phyloP scores from a whole-genome alignment of 345 rosid species.

The Draba incana region DNA sequence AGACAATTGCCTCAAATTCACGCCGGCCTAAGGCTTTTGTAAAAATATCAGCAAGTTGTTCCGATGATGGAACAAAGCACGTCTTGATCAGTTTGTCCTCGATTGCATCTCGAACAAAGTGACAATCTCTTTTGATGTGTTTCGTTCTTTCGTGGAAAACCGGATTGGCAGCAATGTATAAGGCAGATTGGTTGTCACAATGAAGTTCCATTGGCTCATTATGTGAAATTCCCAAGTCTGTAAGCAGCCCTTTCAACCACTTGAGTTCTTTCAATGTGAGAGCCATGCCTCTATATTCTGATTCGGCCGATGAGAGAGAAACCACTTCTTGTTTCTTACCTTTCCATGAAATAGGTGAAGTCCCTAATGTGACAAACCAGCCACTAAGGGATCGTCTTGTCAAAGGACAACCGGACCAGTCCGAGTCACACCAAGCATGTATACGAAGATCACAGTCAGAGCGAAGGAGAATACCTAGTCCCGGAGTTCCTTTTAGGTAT shows the following conservation, averaged over 20 bases:
- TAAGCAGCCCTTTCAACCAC: neutral
- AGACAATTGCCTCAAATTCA: no score
- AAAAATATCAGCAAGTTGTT: no score
- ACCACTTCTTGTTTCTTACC: neutral
- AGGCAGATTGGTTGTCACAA: no score
- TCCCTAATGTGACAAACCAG: neutral
- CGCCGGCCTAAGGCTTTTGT: no score
- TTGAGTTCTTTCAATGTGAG: conserved; percentile 1
- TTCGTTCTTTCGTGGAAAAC: no score
- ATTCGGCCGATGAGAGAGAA: neutral
- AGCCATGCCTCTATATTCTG: conserved; percentile 10
- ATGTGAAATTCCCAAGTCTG: no score
- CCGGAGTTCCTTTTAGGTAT: neutral
- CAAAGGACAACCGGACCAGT: neutral
- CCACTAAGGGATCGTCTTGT: neutral
- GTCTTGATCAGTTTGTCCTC: no score
- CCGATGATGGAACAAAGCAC: no score
- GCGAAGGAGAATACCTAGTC: neutral
- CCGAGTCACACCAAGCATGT: neutral
- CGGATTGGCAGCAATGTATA: no score
- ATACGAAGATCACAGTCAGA: neutral
- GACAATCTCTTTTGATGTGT: no score
- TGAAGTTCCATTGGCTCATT: no score
- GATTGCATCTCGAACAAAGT: no score
- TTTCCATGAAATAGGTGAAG: neutral